Base-by-base conservation (phyloP, 345 rosid genomes). In the Pistacia integerrima region DNA sequence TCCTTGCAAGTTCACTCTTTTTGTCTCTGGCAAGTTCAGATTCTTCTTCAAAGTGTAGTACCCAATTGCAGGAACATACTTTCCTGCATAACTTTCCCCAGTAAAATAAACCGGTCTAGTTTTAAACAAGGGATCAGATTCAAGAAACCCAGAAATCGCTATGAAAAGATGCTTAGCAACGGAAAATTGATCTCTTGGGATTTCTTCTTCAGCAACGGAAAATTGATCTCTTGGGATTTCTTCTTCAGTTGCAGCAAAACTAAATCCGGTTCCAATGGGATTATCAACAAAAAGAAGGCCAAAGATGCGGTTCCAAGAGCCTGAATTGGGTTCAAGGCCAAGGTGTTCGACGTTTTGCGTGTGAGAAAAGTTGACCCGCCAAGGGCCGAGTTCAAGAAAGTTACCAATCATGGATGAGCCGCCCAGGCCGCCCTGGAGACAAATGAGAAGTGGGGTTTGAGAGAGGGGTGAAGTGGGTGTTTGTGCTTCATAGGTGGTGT, bases 361-460 rank as follows among this genome's bases (percentile, higher is more conserved):
- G 49, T 93, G 78, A n/a, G 77, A 48, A n/a, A 76, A 48, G 2
- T 72, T 79, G 35, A 90, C 88, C 0, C 86, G 92, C 90, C 91
- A 94, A 2, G 97, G 97, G 14, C 98, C 98, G 3, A 91, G 94
- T 77, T 94, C 97, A 77, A 88, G 80, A 77, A 90, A 88, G 86
- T 93, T 94, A 13, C 91, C 98, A 17, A 73, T 82, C 98, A 94
- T 93, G 83, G 97, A 92, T 76, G 97, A 94, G 84, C 98, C 91
- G 51, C 97, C 98, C 55, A 94, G 98, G 30, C 97, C 97, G 38
- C 97, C 98, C 79, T 91, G 96, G 58, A 92, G 97, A 94, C 97
- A 94, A 58, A 92, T 80, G 44, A 94, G 81, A 59, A 92, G 87
- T 0, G 97, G 98, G 78, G 91, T 89, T 77, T 87, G 75, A 41